phyloP scores from a whole-genome alignment of 768 basidiomycete species.

The Sarcomyxa edulis region DNA sequence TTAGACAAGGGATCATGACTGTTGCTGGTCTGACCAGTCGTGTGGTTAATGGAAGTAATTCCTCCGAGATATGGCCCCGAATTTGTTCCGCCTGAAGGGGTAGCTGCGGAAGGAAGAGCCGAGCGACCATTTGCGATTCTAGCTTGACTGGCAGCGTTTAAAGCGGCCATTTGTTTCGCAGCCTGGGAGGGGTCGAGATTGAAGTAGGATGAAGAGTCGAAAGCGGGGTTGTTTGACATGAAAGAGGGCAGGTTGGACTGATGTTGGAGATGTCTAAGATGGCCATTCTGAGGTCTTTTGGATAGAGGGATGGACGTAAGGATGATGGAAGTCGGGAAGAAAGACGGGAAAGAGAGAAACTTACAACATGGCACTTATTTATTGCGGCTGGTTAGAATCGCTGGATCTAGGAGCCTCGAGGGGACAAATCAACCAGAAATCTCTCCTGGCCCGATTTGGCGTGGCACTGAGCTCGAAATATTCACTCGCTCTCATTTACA shows the following conservation, averaged over 20 bases:
- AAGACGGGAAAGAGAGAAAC: slow-evolving; percentile 10
- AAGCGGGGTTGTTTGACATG: slow-evolving; percentile 23
- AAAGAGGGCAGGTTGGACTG: slow-evolving; percentile 26
- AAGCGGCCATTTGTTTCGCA: slow-evolving; percentile 79
- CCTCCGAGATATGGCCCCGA: slow-evolving; percentile 66
- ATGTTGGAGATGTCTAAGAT: slow-evolving; percentile 26
- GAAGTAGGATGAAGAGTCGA: slow-evolving; percentile 36
- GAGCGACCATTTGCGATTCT: slow-evolving; percentile 47
- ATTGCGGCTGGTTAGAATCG: background rate
- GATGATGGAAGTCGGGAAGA: slow-evolving; percentile 9
- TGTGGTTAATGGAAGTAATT: slow-evolving; percentile 41
- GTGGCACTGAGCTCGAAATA: too few relatives aligned
- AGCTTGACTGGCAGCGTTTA: slow-evolving; percentile 59
- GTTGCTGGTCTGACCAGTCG: slow-evolving; percentile 21
- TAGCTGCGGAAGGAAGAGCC: slow-evolving; percentile 23
- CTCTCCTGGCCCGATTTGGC: too few relatives aligned
- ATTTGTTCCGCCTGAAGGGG: slow-evolving; percentile 49
- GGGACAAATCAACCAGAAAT: too few relatives aligned
- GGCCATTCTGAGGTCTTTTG: slow-evolving; percentile 38
- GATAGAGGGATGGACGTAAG: slow-evolving; percentile 2
- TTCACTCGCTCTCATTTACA: too few relatives aligned
- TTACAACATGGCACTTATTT: slow-evolving; percentile 25
- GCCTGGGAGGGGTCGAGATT: slow-evolving; percentile 59
- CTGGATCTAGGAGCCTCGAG: slow-evolving; percentile 2
- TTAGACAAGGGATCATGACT: slow-evolving; percentile 37